phyloP scores from a whole-genome alignment of 306 rosid genomes.

The Trichosanthes cucumerina region DNA sequence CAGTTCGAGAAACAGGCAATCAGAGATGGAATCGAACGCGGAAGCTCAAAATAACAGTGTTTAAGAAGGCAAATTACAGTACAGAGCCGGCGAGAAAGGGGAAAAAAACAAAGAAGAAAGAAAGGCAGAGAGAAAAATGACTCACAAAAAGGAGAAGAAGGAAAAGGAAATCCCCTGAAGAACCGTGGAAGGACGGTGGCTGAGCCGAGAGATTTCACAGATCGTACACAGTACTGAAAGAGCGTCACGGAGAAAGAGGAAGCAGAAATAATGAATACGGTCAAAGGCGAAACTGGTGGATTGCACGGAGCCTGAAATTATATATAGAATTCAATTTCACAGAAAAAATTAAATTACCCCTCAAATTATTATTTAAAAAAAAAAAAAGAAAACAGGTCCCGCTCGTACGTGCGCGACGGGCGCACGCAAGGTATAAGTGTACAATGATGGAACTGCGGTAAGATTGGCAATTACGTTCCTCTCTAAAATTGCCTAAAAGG shows the following conservation, averaged over 20 bases:
- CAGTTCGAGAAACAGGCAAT: neutral
- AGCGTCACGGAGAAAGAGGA: slow-evolving; percentile 37
- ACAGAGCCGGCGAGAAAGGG: neutral
- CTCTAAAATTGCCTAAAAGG: neutral
- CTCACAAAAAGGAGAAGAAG: neutral
- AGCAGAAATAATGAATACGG: slow-evolving; percentile 19
- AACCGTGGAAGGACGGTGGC: slow-evolving; percentile 4
- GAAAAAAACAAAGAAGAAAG: neutral
- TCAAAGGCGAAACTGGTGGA: slow-evolving; percentile 37
- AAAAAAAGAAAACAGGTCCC: neutral
- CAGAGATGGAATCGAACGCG: neutral
- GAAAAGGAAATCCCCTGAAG: slow-evolving; percentile 6
- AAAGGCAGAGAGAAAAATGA: neutral
- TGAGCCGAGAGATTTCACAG: slow-evolving; percentile 1
- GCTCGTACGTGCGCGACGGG: slow-evolving; percentile 10
- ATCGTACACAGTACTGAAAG: slow-evolving; percentile 11
- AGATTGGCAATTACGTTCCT: neutral
- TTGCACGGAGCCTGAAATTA: slow-evolving; percentile 43
- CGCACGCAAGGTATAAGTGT: slow-evolving; percentile 21
- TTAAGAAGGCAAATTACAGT: neutral
- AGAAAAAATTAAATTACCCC: slow-evolving; percentile 15
- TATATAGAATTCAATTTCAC: slow-evolving; percentile 55
- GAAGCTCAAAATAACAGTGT: neutral
- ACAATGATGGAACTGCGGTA: slow-evolving; percentile 14
- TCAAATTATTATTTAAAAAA: neutral